These are phyloP conservation scores for Lactifluus subvellereus DNA, from an alignment of 768 basidiomycete genomes.

Conservation along the genomic window DNA sequence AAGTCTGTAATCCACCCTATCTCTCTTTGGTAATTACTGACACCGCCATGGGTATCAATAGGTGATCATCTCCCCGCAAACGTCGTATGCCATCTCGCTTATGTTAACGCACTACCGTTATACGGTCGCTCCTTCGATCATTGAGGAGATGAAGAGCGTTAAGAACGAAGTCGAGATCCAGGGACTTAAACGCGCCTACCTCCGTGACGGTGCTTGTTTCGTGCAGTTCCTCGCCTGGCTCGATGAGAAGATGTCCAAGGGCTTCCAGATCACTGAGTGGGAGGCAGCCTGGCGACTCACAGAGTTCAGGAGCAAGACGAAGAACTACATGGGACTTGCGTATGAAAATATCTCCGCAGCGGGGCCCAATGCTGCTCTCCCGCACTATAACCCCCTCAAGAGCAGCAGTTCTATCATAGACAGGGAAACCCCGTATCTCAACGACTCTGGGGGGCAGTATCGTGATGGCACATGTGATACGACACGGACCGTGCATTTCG, in stretches of 20 bases:
- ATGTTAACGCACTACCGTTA: constrained; percentile 82
- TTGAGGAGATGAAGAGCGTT: constrained; percentile 75
- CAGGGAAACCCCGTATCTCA: constrained; percentile 78
- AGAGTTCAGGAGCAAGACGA: constrained; percentile 63
- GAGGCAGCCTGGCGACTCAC: constrained; percentile 83
- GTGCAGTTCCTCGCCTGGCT: constrained; percentile 89
- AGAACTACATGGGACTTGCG: constrained; percentile 77
- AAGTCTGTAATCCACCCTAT: constrained; percentile 36
- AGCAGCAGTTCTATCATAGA: constrained; percentile 65
- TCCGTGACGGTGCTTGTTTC: constrained; percentile 84
- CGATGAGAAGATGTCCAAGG: constrained; percentile 67
- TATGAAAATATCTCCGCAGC: constrained; percentile 88
- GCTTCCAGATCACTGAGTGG: constrained; percentile 85
- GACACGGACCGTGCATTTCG: constrained; percentile 79
- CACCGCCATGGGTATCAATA: constrained; percentile 25
- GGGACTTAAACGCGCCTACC: constrained; percentile 77
- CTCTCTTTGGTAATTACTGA: background rate
- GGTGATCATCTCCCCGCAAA: constrained; percentile 66
- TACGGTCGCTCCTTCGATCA: constrained; percentile 60
- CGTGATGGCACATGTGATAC: constrained; percentile 87
- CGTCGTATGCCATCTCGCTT: constrained; percentile 76
- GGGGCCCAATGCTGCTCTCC: constrained; percentile 88
- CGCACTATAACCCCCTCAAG: constrained; percentile 84
- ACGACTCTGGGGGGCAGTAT: constrained; percentile 90
- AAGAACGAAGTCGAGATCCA: constrained; percentile 87